Percentiles rank a stretch among this genome's conserved stretches.
Conservation (phyloP, 192 early-diverging fungal species). For the Funneliformis mosseae region DNA sequence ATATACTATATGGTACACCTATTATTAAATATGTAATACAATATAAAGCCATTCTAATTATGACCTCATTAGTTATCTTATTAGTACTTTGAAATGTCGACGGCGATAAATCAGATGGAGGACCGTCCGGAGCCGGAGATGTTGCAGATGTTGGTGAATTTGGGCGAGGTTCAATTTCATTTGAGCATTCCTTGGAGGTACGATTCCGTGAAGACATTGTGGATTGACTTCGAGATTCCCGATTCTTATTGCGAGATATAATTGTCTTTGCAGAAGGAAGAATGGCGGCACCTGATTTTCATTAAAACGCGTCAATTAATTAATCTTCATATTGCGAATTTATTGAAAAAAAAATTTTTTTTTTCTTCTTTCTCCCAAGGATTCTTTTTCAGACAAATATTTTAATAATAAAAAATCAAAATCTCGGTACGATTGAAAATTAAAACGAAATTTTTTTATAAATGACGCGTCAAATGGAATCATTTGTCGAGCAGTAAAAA, state of each 20-base stretch:
- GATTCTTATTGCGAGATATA: background rate
- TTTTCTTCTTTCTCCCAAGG: no score
- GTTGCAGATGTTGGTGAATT: background rate
- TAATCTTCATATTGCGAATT: background rate
- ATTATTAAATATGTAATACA: background rate
- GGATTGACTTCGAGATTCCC: background rate
- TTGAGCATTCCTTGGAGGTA: no score
- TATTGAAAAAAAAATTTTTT: no score
- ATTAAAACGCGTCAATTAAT: background rate
- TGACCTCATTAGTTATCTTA: background rate
- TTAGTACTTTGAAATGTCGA: background rate
- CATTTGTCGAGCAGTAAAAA: no score
- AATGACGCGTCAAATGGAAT: background rate
- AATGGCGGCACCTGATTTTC: background rate
- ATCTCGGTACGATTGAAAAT: background rate
- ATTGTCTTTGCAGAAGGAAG: background rate
- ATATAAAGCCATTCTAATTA: background rate
- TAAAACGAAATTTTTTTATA: background rate
- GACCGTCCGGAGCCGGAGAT: background rate
- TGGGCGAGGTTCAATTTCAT: background rate
- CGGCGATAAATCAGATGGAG: background rate
- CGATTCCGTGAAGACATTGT: background rate
- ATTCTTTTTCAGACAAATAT: background rate
- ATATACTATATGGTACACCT: background rate
- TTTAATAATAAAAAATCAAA: background rate